Evolutionary conservation across 2,329 filamentous ascomycete genomes (phyloP), one percentile per base, ranked within the genome.

Genomic region (Diaporthe humulicola): DNA sequence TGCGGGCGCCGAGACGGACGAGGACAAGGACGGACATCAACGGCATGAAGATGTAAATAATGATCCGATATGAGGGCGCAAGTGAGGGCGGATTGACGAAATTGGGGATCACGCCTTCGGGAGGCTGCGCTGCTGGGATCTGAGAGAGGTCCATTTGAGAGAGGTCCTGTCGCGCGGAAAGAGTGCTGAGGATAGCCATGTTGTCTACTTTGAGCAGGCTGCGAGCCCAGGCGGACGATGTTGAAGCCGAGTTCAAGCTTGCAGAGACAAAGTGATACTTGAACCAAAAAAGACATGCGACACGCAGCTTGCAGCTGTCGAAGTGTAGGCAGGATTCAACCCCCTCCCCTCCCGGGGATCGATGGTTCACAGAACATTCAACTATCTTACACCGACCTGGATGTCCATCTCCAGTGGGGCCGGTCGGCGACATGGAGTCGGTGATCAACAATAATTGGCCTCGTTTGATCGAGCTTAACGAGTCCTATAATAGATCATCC

Each of bases 61-160:
- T 30, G 36, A 38, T 48, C 12, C 66, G 66, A 70, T 56, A 70
- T 7, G 38, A 25, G 25, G n/a, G 14, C 25, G 45, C 66, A 33
- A 70, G 36, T 15, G 48, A 70, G 19, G 66, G 66, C 36, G 45
- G 66, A 52, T 70, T 22, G 30, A 56, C 66, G 25, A 70, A 70
- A 22, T 70, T 70, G 14, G 66, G 42, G 25, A 33, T 54, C 48
- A 54, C 36, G 25, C 66, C 66, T 2, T 70, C 30, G 17, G 66
- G 48, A 19, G 66, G 45, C 45, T 42, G 66, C 25, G 14, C 48
- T 38, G 50, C 33, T 42, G 66, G 66, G 22, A 56, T 70, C 25
- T 56, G 66, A 38, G 33, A 70, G 30, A 36, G 54, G 8, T 57
- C 30, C 54, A 70, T 56, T 8, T 70, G 48, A 25, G 66, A 56